These are phyloP conservation scores for Calycina marina DNA, from an alignment of 2,329 filamentous ascomycete species.

Conservation along the genomic window DNA sequence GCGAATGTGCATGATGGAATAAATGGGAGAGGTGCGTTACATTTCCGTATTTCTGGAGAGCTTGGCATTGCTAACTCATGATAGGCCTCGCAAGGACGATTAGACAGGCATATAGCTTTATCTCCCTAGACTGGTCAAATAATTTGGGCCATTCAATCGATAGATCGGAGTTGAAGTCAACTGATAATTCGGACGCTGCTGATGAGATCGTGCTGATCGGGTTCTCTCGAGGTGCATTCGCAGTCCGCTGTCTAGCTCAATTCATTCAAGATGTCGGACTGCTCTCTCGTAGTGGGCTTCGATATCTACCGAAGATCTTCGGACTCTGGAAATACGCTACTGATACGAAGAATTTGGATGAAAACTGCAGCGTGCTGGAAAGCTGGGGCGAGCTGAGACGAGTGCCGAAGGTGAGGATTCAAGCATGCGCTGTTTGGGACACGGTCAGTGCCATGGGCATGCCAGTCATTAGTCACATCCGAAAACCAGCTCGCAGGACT, in stretches of 20 bases:
- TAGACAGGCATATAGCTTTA: slow-evolving; percentile 30
- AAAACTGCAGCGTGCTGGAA: background rate
- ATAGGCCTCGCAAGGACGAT: slow-evolving; percentile 30
- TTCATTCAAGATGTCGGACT: slow-evolving; percentile 10
- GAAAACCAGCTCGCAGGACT: background rate
- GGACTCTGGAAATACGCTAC: slow-evolving; percentile 2
- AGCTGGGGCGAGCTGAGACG: background rate
- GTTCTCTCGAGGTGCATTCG: slow-evolving; percentile 26
- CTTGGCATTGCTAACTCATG: too few relatives aligned
- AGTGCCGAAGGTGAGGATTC: slow-evolving; percentile 1
- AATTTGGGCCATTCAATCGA: too few relatives aligned
- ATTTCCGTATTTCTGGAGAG: too few relatives aligned
- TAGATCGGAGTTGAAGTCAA: too few relatives aligned
- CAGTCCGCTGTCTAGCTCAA: slow-evolving; percentile 21
- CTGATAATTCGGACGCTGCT: too few relatives aligned
- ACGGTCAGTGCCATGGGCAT: slow-evolving; percentile 2
- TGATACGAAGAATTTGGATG: background rate
- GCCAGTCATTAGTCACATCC: background rate
- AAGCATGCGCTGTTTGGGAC: slow-evolving; percentile 7
- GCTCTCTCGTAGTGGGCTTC: slow-evolving; percentile 19
- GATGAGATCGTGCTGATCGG: slow-evolving; percentile 24
- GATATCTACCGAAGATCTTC: slow-evolving; percentile 4
- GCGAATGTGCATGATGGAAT: slow-evolving; percentile 29
- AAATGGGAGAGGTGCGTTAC: slow-evolving; percentile 23
- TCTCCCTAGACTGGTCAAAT: slow-evolving; percentile 25